phyloP scores from a whole-genome alignment of 495 filamentous ascomycete genomes.

The Mytilinidion resinicola region DNA sequence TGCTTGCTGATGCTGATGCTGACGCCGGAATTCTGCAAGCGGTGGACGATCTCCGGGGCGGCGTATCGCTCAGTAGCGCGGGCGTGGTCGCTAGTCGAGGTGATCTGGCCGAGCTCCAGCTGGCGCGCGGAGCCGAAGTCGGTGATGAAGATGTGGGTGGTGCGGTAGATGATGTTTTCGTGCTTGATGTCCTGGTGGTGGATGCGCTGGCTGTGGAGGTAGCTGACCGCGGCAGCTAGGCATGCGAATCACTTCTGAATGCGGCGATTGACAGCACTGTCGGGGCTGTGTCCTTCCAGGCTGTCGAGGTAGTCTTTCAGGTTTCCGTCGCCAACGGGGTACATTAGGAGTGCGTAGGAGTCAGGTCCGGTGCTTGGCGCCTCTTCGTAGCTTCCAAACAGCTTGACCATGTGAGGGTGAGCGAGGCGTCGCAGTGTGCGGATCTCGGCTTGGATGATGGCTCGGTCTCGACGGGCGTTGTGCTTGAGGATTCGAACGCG shows the following conservation, averaged over 20 bases:
- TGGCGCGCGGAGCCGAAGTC: not conserved
- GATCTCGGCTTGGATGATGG: slow-evolving; percentile 8
- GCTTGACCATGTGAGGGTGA: slow-evolving; percentile 10
- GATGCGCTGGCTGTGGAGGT: slow-evolving; percentile 36
- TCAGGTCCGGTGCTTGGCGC: not conserved
- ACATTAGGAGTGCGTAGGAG: slow-evolving; percentile 9
- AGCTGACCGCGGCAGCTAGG: slow-evolving; percentile 35
- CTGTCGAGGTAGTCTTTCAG: slow-evolving; percentile 8
- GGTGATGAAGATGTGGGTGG: not conserved
- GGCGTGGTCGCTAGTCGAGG: not conserved
- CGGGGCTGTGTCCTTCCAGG: too few relatives aligned
- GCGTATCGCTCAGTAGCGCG: not conserved
- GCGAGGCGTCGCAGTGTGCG: slow-evolving; percentile 1
- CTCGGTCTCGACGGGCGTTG: not conserved
- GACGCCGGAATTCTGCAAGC: not conserved
- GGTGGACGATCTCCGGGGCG: not conserved
- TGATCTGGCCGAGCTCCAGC: not conserved
- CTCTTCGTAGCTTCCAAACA: slow-evolving; percentile 11
- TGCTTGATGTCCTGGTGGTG: slow-evolving; percentile 45
- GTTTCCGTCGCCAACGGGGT: slow-evolving; percentile 7
- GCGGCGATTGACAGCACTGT: too few relatives aligned
- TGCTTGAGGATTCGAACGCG: slow-evolving; percentile 7
- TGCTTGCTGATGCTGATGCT: not conserved
- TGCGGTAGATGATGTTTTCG: slow-evolving; percentile 35
- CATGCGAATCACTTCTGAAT: slow-evolving; percentile 18